A percentile compares a stretch with the other conserved stretches of the same genome.
Evolutionary conservation across 1,284 basidiomycete species (phyloP).

Genomic region (Ganoderma sp.): DNA sequence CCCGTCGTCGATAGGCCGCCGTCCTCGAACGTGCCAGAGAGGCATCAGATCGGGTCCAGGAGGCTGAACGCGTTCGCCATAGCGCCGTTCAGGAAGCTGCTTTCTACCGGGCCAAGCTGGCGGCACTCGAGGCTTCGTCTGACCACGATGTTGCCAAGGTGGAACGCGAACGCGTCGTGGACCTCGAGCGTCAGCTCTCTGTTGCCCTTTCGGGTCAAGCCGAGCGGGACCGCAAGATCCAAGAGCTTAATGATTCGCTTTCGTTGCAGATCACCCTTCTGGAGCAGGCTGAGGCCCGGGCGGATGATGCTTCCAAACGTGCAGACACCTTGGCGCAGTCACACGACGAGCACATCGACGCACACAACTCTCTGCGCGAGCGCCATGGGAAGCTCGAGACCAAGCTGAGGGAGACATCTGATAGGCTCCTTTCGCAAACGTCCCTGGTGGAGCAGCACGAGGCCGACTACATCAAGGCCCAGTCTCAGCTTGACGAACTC

Average conservation of each 20-base stretch:
- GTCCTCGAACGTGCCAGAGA: conserved; percentile 78
- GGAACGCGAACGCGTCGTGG: conserved; percentile 80
- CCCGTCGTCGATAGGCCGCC: conserved; percentile 53
- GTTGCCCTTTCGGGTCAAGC: conserved; percentile 71
- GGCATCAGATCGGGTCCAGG: conserved; percentile 79
- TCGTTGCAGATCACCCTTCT: conserved; percentile 79
- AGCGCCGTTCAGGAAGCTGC: conserved; percentile 94
- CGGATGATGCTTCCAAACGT: conserved; percentile 80
- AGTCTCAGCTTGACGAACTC: conserved; percentile 76
- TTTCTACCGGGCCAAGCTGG: conserved; percentile 93
- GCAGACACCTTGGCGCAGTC: conserved; percentile 85
- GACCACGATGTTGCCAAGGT: conserved; percentile 66
- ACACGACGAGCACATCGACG: conserved; percentile 72
- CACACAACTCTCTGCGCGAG: conserved; percentile 78
- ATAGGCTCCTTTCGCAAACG: conserved; percentile 76
- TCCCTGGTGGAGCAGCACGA: conserved; percentile 82
- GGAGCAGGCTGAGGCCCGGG: conserved; percentile 81
- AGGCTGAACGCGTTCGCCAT: conserved; percentile 80
- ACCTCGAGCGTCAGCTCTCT: conserved; percentile 83
- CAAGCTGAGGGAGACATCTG: conserved; percentile 79
- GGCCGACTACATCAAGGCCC: conserved; percentile 74
- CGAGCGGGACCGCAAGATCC: conserved; percentile 72
- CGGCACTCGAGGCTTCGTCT: conserved; percentile 80
- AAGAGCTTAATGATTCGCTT: conserved; percentile 75
- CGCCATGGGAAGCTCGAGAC: conserved; percentile 68